Conservation (phyloP, 192 early-diverging fungal species). For the Umbelopsis sp. region DNA sequence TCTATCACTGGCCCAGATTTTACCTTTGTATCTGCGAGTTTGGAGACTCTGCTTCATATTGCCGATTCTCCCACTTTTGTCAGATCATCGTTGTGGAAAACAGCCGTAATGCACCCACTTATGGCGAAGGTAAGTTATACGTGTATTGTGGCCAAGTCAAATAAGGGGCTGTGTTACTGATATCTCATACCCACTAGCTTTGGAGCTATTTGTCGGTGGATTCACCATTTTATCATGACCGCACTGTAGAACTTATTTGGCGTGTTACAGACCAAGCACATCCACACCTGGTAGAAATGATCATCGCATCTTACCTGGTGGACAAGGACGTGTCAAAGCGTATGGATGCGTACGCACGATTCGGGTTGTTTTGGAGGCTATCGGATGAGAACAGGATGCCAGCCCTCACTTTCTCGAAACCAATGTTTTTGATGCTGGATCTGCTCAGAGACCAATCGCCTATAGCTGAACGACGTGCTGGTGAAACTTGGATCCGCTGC, state of each 20-base stretch:
- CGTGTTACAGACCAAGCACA: conserved; percentile 54
- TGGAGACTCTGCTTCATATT: not conserved
- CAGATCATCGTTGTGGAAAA: conserved; percentile 16
- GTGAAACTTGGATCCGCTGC: conserved; percentile 73
- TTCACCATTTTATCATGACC: conserved; percentile 57
- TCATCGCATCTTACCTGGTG: conserved; percentile 53
- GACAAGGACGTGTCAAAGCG: conserved; percentile 37
- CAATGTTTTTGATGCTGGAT: conserved; percentile 82
- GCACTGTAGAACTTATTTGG: conserved; percentile 70
- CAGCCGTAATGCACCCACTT: conserved; percentile 43
- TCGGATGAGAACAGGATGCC: conserved; percentile 53
- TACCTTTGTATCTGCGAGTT: conserved; percentile 1
- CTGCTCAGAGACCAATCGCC: conserved; percentile 55
- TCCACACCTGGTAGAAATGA: conserved; percentile 64
- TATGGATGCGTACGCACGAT: conserved; percentile 56
- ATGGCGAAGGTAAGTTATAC: conserved; percentile 45
- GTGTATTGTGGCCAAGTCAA: not conserved
- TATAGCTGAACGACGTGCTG: conserved; percentile 57
- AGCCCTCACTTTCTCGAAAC: conserved; percentile 64
- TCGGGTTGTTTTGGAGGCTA: conserved; percentile 72
- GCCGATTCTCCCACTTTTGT: not conserved
- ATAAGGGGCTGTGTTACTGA: not conserved
- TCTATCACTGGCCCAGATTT: not conserved
- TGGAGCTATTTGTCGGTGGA: conserved; percentile 73
- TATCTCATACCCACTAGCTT: conserved; percentile 7